A percentile compares a stretch with the other conserved stretches of the same genome.
Evolutionary conservation across 257 asterid genomes (phyloP).

Genomic region (Nicotiana obtusifolia): DNA sequence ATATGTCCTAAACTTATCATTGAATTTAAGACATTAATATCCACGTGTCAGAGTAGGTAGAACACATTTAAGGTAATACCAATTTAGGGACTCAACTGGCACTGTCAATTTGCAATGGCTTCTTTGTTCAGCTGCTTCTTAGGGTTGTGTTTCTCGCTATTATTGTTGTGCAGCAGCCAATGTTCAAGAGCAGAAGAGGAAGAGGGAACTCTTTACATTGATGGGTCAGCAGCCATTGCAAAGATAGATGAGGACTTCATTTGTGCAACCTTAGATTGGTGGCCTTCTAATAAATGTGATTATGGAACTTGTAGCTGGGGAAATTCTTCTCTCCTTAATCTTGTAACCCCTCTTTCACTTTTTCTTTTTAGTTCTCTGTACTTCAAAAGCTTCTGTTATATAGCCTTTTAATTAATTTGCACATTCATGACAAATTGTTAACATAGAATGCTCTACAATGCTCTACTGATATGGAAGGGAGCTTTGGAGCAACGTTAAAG

Average conservation of each 20-base stretch:
- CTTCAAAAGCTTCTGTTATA: background rate
- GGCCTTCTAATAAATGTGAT: constrained; percentile 63
- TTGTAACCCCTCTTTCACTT: constrained; percentile 30
- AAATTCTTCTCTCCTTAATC: constrained; percentile 58
- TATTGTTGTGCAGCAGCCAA: constrained; percentile 31
- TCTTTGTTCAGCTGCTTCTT: constrained; percentile 27
- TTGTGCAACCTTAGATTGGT: constrained; percentile 61
- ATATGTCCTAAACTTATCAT: too few relatives aligned
- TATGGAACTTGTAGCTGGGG: constrained; percentile 62
- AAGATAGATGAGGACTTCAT: constrained; percentile 40
- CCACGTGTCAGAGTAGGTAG: too few relatives aligned
- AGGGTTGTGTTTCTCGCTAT: constrained; percentile 46
- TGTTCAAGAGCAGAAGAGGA: constrained; percentile 22
- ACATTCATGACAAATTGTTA: background rate
- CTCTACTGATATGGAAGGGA: too few relatives aligned
- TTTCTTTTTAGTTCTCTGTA: background rate
- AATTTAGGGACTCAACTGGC: background rate
- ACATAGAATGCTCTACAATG: background rate
- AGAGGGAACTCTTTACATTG: constrained; percentile 42
- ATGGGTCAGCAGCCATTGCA: constrained; percentile 47
- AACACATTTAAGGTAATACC: too few relatives aligned
- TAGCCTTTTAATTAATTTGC: background rate
- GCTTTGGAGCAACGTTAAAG: too few relatives aligned
- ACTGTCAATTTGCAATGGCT: constrained; percentile 23
- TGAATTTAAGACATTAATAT: too few relatives aligned